Base-by-base conservation (phyloP, 495 filamentous ascomycete species). In the Talaromyces trachyspermus region DNA sequence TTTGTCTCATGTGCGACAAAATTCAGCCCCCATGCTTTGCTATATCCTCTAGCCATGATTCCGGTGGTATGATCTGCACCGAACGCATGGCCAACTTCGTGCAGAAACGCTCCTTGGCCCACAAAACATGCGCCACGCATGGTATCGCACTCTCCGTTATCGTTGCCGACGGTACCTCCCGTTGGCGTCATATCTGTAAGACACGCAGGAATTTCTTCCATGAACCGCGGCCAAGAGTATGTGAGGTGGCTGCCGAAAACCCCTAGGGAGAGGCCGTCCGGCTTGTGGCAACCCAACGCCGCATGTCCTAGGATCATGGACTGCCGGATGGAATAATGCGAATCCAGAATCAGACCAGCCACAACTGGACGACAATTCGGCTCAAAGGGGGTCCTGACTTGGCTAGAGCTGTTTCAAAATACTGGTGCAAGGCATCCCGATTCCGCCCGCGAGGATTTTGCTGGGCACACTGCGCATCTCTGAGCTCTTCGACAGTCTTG, bases 231-330 rank as follows among this genome's bases (percentile, higher is more conserved):
- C 61, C 70, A 72, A 5, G 71, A 63, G 48, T 71, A 74, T 12
- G 69, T 61, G 12, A 66, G 53, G 49, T 69, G 68, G 46, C 69
- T 72, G 5, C 72, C 72, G 43, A 69, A 73, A 7, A 76, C 62
- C 9, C 70, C 72, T 14, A 74, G 48, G 5, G 66, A 72, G 14
- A 72, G 53, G 15, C 66, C 68, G 6, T 55, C 22, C 18, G 65
- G 54, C 26, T 70, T 54, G 46, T 68, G 63, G 49, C 58, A 58
- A 26, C 67, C 71, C 24, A 74, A 46, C 8, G 72, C 69, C 2
- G 72, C 72, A 48, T 70, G 68, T 42, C 52, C 62, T 19, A 62
- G 46, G 33, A 73, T 66, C 30, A 67, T 52, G 2, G 65, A 53
- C 19, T 63, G 49, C 27, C 55, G 53, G 4, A 58, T 24, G 30